Evolutionary conservation across 208 protist genomes (phyloP).

Genomic region (Strigomonas culicis): DNA sequence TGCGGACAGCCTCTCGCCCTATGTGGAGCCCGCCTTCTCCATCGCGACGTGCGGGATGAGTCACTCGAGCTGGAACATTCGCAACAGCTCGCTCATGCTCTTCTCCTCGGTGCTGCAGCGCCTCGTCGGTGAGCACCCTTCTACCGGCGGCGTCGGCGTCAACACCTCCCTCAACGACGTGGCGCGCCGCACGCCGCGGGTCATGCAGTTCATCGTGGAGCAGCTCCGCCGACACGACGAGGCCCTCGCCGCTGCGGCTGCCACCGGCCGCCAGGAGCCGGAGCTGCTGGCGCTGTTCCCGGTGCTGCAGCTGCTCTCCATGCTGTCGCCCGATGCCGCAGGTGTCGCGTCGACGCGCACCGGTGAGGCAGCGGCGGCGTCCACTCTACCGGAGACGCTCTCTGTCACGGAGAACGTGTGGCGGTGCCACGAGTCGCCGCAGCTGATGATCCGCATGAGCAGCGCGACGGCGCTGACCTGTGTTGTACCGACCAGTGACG

Average conservation of each 20-base stretch:
- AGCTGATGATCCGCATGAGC: constrained; percentile 79
- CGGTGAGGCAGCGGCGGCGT: constrained; percentile 18
- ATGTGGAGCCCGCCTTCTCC: constrained; percentile 79
- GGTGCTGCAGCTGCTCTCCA: constrained; percentile 87
- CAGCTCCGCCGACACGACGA: neutral
- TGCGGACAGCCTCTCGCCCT: constrained; percentile 48
- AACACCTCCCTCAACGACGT: constrained; percentile 85
- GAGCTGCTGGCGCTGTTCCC: constrained; percentile 76
- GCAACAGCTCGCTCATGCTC: constrained; percentile 91
- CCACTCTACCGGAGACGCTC: constrained; percentile 15
- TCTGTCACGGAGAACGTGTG: constrained; percentile 55
- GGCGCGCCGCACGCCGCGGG: constrained; percentile 54
- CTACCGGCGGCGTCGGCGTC: constrained; percentile 64
- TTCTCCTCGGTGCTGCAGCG: constrained; percentile 88
- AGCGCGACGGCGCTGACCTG: constrained; percentile 72
- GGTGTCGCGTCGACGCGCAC: constrained; percentile 19
- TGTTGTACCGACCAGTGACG: constrained; percentile 45
- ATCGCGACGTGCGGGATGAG: constrained; percentile 78
- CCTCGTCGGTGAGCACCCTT: constrained; percentile 86
- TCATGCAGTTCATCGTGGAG: constrained; percentile 39
- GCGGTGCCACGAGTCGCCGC: constrained; percentile 41
- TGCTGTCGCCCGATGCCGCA: constrained; percentile 81
- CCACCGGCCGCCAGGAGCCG: neutral
- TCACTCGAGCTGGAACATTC: constrained; percentile 79
- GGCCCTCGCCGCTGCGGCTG: neutral